Conservation (phyloP, 768 basidiomycete species). For the Lentinula edodes region DNA sequence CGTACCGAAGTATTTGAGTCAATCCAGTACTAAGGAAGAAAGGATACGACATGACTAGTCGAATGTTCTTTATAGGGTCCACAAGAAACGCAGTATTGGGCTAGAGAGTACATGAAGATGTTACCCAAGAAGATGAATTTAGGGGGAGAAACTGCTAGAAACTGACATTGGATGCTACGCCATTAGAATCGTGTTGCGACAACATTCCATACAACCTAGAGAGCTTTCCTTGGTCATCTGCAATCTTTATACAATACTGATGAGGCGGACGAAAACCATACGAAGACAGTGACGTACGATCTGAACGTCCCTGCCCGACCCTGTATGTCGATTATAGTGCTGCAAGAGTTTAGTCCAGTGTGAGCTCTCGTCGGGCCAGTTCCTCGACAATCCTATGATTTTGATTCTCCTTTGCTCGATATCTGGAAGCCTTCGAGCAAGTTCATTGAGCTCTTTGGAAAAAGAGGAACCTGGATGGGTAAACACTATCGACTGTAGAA, state of each 20-base stretch:
- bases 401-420: slow-evolving; percentile 1
- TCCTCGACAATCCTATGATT: slow-evolving; percentile 2
- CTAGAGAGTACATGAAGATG: background rate
- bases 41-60: background rate
- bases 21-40: background rate
- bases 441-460: background rate
- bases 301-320: background rate
- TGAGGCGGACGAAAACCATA: background rate
- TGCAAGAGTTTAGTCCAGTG: background rate
- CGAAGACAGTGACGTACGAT: background rate
- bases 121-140: background rate
- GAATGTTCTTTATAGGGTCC: slow-evolving; percentile 1
- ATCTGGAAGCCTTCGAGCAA: slow-evolving; percentile 2
- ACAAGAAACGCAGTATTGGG: slow-evolving; percentile 6
- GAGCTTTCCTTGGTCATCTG: background rate
- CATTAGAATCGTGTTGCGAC: background rate
- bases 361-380: background rate
- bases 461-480: slow-evolving; percentile 3
- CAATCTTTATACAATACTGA: background rate
- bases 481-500: slow-evolving; percentile 3
- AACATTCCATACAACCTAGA: slow-evolving; percentile 2
- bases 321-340: background rate
- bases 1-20: slow-evolving; percentile 4
- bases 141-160: background rate
- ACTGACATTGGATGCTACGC: background rate